Base-by-base conservation (phyloP, 495 filamentous ascomycete species). In the Echria macrotheca region DNA sequence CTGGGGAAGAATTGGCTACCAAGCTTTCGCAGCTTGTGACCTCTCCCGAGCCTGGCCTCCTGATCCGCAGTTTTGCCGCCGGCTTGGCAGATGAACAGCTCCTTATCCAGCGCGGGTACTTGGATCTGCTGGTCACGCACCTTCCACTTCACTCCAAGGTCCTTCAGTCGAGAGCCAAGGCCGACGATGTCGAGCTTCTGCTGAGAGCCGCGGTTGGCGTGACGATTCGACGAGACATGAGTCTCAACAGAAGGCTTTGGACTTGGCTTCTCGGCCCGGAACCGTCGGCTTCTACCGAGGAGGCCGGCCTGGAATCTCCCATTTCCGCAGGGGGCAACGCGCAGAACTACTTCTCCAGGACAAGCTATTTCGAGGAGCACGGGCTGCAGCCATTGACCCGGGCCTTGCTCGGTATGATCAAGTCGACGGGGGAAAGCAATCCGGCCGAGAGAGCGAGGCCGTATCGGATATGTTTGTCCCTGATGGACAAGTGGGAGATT, bases 401-500 rank as follows among this genome's bases (percentile, higher is more conserved):
- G 5, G 84, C 88, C n/a, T 65, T 96, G 18, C 70, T 91, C 9
- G 76, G 79, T 40, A 85, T 95, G 82, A 81, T 99, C 47, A 75
- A 76, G 25, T 70, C 73, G 7, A 55, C 62, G 4, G 61, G 69
- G 10, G 72, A 74, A 33, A 60, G 50, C 0, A 71, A 73, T 43
- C 75, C 88, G 1, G 65, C 79, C 2, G 87, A 96, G 49, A 76
- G 81, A 59, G 88, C 90, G n/a, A 80, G 79, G 38, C 91, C 94
- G 1, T 95, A 95, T 52, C 82, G 89, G 26, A 90, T 97, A 49
- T 93, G 88, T 45, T 72, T 96, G 4, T 96, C 94, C 12, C 69
- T 99, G 44, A 96, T 97, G 94, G 93, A 99, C 69, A 80, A 88
- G 23, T 96, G 88, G 90, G 94, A 99, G 60, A 87, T 99, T 57